A percentile compares a stretch with the other conserved stretches of the same genome.
Conservation (phyloP, 306 rosid species). For the Trifolium pratense region DNA sequence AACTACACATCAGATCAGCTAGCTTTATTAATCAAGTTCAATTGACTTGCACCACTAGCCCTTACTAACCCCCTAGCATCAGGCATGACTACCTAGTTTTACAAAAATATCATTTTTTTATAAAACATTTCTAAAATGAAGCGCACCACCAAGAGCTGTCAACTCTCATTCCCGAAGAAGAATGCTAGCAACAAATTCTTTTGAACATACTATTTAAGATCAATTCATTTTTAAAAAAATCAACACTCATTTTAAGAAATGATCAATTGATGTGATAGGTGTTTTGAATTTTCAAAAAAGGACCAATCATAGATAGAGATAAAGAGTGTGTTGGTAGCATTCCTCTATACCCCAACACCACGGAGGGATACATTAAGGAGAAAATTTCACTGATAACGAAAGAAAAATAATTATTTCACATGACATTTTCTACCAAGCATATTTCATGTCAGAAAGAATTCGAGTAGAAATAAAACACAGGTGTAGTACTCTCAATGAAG, state of each 20-base stretch:
- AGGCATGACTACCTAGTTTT: slow-evolving; percentile 21
- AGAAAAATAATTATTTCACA: slow-evolving; percentile 30
- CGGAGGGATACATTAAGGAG: not conserved
- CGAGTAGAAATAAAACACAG: slow-evolving; percentile 41
- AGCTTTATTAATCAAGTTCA: slow-evolving; percentile 23
- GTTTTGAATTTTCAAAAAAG: not conserved
- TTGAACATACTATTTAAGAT: not conserved
- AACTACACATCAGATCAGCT: slow-evolving; percentile 17
- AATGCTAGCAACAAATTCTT: slow-evolving; percentile 9
- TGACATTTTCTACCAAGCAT: slow-evolving; percentile 35
- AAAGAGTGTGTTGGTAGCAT: slow-evolving; percentile 10
- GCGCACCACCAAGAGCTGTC: slow-evolving; percentile 10
- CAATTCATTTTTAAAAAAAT: not conserved
- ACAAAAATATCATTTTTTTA: not conserved
- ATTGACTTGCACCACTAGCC: slow-evolving; percentile 2
- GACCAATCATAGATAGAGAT: not conserved
- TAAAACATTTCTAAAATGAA: not conserved
- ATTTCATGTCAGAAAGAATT: slow-evolving; percentile 40
- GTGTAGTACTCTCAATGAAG: slow-evolving; percentile 43
- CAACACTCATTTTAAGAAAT: slow-evolving; percentile 6
- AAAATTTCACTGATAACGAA: not conserved
- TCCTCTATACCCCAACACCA: slow-evolving; percentile 11
- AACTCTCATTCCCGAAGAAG: slow-evolving; percentile 28
- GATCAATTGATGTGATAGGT: not conserved
- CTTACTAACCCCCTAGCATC: slow-evolving; percentile 29